These are phyloP conservation scores for Rauvolfia tetraphylla DNA, from an alignment of 257 asterid species.

Conservation along the genomic window DNA sequence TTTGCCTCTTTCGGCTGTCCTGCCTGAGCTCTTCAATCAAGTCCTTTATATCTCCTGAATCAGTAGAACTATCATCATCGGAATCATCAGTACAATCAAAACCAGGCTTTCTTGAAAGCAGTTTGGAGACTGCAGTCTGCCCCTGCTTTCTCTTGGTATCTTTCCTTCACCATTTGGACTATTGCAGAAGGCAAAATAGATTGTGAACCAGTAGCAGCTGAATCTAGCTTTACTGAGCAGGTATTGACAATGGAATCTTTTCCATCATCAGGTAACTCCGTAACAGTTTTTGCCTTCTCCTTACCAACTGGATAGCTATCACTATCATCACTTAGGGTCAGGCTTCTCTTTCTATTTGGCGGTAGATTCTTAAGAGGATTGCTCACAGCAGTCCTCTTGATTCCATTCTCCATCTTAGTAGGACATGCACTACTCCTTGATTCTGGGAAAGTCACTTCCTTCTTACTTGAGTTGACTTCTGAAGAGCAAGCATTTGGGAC, in stretches of 20 bases:
- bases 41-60: constrained; percentile 4
- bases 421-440: neutral
- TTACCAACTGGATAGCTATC: neutral
- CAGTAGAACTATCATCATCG: constrained; percentile 15
- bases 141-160: neutral
- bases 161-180: neutral
- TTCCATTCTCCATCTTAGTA: neutral
- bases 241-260: neutral
- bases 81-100: neutral
- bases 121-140: neutral
- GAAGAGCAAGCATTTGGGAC: neutral
- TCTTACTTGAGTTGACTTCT: constrained; percentile 3
- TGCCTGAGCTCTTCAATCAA: neutral
- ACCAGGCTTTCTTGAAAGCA: neutral
- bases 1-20: neutral
- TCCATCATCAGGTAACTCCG: constrained; percentile 2
- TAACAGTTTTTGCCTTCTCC: neutral
- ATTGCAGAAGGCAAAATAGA: neutral
- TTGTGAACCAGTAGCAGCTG: neutral
- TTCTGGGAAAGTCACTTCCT: neutral
- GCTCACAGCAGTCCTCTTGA: neutral
- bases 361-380: neutral
- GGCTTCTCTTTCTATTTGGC: constrained; percentile 17
- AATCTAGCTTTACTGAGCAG: neutral
- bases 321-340: neutral